These are phyloP conservation scores for Cordyceps sp. DNA, from an alignment of 2,329 filamentous ascomycete genomes.

Conservation along the genomic window DNA sequence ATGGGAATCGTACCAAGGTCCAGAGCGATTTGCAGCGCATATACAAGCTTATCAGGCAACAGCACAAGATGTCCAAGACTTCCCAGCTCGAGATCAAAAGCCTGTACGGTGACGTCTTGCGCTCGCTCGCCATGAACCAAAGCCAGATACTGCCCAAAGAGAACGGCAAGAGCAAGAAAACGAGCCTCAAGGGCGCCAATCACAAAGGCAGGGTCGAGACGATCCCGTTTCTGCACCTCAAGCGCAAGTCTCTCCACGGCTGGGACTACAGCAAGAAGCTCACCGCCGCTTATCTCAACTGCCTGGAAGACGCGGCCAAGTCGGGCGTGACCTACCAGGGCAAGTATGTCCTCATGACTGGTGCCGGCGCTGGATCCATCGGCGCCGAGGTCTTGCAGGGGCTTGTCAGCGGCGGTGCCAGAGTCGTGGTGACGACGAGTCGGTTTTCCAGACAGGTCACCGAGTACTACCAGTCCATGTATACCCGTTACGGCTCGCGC, in stretches of 20 bases:
- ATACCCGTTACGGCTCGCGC: conserved; percentile 80
- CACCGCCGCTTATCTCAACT: conserved; percentile 82
- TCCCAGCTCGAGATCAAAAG: conserved; percentile 94
- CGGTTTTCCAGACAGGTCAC: conserved; percentile 95
- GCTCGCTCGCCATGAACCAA: conserved; percentile 94
- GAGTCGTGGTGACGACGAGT: conserved; percentile 91
- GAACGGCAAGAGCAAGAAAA: conserved; percentile 49
- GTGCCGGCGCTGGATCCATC: conserved; percentile 93
- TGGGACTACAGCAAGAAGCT: conserved; percentile 99
- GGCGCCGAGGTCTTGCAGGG: conserved; percentile 94
- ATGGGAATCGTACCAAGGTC: conserved; percentile 95
- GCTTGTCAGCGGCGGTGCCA: conserved; percentile 88
- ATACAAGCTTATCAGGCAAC: conserved; percentile 96
- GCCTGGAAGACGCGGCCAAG: conserved; percentile 74
- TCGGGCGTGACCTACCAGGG: conserved; percentile 80
- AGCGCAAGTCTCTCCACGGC: conserved; percentile 81
- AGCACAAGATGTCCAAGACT: conserved; percentile 93
- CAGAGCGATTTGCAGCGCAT: conserved; percentile 89
- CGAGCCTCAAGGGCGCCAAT: conserved; percentile 31
- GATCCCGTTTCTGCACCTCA: conserved; percentile 92
- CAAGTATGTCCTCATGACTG: conserved; percentile 96
- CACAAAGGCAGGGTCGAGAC: conserved; percentile 89
- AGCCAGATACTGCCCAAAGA: conserved; percentile 90
- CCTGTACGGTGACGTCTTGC: conserved; percentile 84
- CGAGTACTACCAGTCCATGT: conserved; percentile 99